Conservation (phyloP, 179 eudicot species). For the Beta macrorhiza region DNA sequence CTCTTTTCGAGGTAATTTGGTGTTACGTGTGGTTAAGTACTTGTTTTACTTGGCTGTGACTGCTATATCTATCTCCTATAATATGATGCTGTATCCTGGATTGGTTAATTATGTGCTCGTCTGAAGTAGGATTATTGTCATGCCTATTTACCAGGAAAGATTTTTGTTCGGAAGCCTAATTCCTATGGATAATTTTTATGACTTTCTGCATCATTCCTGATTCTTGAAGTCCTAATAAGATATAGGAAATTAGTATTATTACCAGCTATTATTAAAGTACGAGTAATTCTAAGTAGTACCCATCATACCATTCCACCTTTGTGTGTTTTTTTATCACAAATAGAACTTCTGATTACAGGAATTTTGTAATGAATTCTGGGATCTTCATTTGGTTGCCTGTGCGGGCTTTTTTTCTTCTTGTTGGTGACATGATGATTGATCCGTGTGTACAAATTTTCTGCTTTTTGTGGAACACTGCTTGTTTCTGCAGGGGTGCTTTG, state of each 20-base stretch:
- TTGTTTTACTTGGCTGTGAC: background rate
- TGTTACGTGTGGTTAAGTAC: background rate
- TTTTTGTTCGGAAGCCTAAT: background rate
- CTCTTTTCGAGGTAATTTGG: slow-evolving; percentile 70
- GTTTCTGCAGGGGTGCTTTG: background rate
- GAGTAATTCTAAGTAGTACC: background rate
- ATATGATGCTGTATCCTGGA: background rate
- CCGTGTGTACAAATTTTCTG: background rate
- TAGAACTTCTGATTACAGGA: background rate
- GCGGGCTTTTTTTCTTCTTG: background rate
- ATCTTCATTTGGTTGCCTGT: background rate
- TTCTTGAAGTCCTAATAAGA: background rate
- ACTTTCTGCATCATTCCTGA: background rate
- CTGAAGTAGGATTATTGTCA: background rate
- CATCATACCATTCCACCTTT: background rate
- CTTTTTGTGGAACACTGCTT: background rate
- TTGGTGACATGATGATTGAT: background rate
- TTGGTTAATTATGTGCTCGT: background rate
- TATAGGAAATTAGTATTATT: background rate
- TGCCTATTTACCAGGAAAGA: background rate
- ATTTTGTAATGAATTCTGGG: background rate
- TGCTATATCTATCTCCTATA: background rate
- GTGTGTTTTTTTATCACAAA: background rate
- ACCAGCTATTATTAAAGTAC: too few relatives aligned
- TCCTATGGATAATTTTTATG: background rate